Evolutionary conservation across 148 eudicot species (phyloP).

Genomic region (Drosera capensis): DNA sequence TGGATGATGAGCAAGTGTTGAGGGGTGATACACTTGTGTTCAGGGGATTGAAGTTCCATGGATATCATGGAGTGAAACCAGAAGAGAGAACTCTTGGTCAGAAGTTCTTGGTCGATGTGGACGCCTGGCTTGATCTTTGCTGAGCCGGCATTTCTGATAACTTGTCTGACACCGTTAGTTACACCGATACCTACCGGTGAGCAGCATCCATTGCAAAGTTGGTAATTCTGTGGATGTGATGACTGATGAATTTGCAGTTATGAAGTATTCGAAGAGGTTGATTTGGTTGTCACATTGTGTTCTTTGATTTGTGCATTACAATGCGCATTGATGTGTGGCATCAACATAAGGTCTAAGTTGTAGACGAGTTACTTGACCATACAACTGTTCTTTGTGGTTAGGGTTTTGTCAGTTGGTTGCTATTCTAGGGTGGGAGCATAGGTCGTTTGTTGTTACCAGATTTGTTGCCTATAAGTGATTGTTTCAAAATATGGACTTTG

Average conservation of each 20-base stretch:
- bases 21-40: slow-evolving; percentile 72
- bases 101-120: slow-evolving; percentile 73
- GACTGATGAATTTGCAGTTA: too few species aligned
- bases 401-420: too few species aligned
- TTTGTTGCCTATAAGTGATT: not conserved
- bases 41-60: slow-evolving; percentile 78
- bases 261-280: not conserved
- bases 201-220: slow-evolving; percentile 1
- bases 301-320: not conserved
- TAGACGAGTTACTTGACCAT: too few species aligned
- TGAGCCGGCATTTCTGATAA: slow-evolving; percentile 47
- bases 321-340: not conserved
- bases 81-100: slow-evolving; percentile 81
- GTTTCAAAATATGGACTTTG: not conserved
- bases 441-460: not conserved
- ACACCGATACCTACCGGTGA: slow-evolving; percentile 67
- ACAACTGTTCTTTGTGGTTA: too few species aligned
- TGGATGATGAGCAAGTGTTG: slow-evolving; percentile 23
- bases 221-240: not conserved
- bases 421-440: too few species aligned
- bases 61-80: slow-evolving; percentile 73
- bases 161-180: slow-evolving; percentile 65
- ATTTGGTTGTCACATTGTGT: not conserved
- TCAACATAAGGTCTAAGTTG: too few species aligned
- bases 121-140: slow-evolving; percentile 75